Base-by-base conservation (phyloP, 192 early-diverging fungal species). In the Polychytrium aggregatum region DNA sequence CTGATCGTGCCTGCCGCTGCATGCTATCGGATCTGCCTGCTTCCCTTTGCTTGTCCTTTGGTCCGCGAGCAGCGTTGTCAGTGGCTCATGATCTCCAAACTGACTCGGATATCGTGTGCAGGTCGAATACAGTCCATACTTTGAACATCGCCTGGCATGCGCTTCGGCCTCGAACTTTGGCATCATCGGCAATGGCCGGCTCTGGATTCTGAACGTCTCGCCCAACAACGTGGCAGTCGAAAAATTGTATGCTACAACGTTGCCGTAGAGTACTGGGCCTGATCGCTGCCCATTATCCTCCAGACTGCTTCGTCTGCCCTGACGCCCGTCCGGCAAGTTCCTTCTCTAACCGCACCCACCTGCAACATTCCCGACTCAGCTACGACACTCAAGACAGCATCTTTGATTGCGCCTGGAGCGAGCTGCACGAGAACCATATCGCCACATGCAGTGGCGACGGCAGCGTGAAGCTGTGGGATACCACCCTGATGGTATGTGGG, bases 371-470 rank as follows among this genome's bases (percentile, higher is more conserved):
- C 17, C n/a, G 38, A 30, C 18, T 2, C 45, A 89, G 86, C 31
- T 98, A 82, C 59, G 95, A 97, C 53, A 95, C 93, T 2, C 92
- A 96, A 67, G 96, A 98, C 60, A 93, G 90, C 6, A 61, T 97
- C 6, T 98, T 88, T 63, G 96, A 98, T 64, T 61, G 83, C 29
- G 79, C 84, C 27, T 98, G 96, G 96, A 92, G 83, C 60, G 96
- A 98, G 62, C 50, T 78, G 13, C 87, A 98, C 59, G 93, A 98
- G 59, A 87, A 93, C 62, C 96, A 98, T 50, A 44, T 98, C 22
- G 82, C 83, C 0, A 88, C 87, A 13, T 76, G 81, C 25, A 86
- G 85, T 55, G 96, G 96, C 36, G 96, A 98, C 57, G 96, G 96
- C 31, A 85, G 83, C 50, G 79, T 98, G 35, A 94, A 89, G 56